These are phyloP conservation scores for Purpureocillium takamizusanense DNA, from an alignment of 2,329 filamentous ascomycete genomes.

Conservation along the genomic window DNA sequence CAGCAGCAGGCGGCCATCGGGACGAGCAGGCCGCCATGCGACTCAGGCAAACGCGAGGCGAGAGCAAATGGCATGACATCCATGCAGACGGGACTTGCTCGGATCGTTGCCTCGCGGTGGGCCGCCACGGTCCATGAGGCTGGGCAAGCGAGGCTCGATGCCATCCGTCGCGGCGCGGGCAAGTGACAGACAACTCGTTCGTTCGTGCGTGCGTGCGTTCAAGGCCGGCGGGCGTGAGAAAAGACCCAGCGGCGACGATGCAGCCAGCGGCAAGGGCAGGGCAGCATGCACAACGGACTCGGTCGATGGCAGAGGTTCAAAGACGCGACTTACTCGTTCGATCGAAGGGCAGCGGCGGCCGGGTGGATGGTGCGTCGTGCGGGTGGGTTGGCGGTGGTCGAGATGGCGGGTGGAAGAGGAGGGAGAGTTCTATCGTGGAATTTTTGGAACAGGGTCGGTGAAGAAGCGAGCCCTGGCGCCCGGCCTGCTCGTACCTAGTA, in stretches of 20 bases:
- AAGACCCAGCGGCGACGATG: too few relatives aligned
- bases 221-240: too few relatives aligned
- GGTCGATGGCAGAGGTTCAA: background rate
- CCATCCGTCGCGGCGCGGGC: too few relatives aligned
- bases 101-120: too few relatives aligned
- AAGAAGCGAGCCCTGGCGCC: background rate
- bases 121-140: too few relatives aligned
- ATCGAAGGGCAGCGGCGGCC: background rate
- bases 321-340: slow-evolving; percentile 8
- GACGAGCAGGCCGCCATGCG: background rate
- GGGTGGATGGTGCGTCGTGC: slow-evolving; percentile 5
- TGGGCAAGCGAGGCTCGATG: too few relatives aligned
- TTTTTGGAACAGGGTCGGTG: slow-evolving; percentile 4
- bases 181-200: too few relatives aligned
- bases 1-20: background rate
- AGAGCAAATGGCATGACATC: too few relatives aligned
- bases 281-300: too few relatives aligned
- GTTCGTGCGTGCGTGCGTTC: too few relatives aligned
- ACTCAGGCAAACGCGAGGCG: background rate
- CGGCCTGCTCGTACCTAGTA: too few relatives aligned
- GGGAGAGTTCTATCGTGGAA: slow-evolving; percentile 7
- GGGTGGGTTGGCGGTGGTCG: slow-evolving; percentile 1
- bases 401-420: slow-evolving; percentile 6
- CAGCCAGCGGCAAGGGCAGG: too few relatives aligned
- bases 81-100: background rate